Percentiles rank a stretch among this genome's conserved stretches.
Evolutionary conservation across 2,329 filamentous ascomycete species (phyloP).

Genomic region (Phaeoacremonium minimum): DNA sequence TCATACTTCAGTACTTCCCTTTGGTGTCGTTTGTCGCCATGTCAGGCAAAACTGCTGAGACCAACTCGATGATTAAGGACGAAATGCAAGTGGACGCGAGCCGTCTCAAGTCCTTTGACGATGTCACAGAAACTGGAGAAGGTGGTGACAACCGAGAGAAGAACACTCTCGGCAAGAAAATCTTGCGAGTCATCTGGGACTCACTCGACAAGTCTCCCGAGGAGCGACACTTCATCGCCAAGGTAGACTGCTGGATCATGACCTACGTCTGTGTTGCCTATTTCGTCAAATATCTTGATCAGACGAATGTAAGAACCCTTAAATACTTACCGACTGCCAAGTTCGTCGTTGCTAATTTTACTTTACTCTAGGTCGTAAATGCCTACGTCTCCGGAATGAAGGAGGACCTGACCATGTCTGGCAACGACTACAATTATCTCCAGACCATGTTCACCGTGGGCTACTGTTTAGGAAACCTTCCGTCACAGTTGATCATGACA

Average conservation of each 20-base stretch:
- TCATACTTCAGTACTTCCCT: no score
- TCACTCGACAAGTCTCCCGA: constrained; percentile 13
- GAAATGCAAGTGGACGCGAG: no score
- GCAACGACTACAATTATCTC: constrained; percentile 3
- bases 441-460: constrained; percentile 29
- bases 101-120: no score
- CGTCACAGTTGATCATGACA: constrained; percentile 30
- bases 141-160: constrained; percentile 1
- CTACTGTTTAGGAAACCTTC: constrained; percentile 46
- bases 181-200: constrained; percentile 1
- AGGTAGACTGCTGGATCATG: constrained; percentile 28
- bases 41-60: no score
- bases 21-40: no score
- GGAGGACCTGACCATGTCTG: constrained; percentile 8
- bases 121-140: no score
- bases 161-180: background rate
- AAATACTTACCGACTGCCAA: no score
- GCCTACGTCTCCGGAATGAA: constrained; percentile 11
- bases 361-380: background rate
- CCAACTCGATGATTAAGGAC: no score
- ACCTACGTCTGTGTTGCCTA: constrained; percentile 29
- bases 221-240: constrained; percentile 24
- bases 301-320: constrained; percentile 15
- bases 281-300: constrained; percentile 32
- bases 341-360: no score